Evolutionary conservation across 371 early-diverging fungal genomes (phyloP).

Genomic region (Lichtheimia ramosa): DNA sequence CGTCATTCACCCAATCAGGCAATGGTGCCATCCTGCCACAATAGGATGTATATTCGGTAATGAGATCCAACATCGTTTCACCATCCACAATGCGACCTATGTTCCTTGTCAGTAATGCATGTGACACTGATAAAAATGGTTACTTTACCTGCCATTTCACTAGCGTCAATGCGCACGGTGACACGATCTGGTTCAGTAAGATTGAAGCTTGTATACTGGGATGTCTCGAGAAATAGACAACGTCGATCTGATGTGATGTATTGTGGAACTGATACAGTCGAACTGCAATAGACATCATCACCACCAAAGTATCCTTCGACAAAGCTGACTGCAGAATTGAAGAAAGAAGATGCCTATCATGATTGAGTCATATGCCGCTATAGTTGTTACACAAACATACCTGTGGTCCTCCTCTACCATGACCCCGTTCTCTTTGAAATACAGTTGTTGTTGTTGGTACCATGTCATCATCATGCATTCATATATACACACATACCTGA

Average conservation of each 20-base stretch:
- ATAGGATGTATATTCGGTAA: slow-evolving; percentile 49
- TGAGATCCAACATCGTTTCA: slow-evolving; percentile 39
- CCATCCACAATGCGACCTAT: slow-evolving; percentile 49
- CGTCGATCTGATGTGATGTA: slow-evolving; percentile 47
- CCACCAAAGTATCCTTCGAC: slow-evolving; percentile 24
- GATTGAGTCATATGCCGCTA: neutral
- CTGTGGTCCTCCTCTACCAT: slow-evolving; percentile 6
- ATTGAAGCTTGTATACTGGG: slow-evolving; percentile 53
- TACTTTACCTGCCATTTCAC: slow-evolving; percentile 20
- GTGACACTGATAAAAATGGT: too few species aligned
- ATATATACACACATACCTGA: slow-evolving; percentile 11
- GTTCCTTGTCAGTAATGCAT: neutral
- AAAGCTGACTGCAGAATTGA: slow-evolving; percentile 34
- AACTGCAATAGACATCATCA: slow-evolving; percentile 33
- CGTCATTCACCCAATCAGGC: slow-evolving; percentile 50
- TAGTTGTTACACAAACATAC: slow-evolving; percentile 7
- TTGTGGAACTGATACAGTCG: slow-evolving; percentile 51
- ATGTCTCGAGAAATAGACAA: slow-evolving; percentile 49
- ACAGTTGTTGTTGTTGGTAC: neutral
- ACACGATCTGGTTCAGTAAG: slow-evolving; percentile 39
- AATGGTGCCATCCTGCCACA: slow-evolving; percentile 48
- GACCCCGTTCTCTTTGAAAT: slow-evolving; percentile 9
- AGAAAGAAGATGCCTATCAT: slow-evolving; percentile 22
- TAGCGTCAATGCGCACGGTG: slow-evolving; percentile 33
- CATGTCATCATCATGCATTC: neutral